These are phyloP conservation scores for Tulasnella sp. DNA, from an alignment of 768 basidiomycete genomes.

Conservation along the genomic window DNA sequence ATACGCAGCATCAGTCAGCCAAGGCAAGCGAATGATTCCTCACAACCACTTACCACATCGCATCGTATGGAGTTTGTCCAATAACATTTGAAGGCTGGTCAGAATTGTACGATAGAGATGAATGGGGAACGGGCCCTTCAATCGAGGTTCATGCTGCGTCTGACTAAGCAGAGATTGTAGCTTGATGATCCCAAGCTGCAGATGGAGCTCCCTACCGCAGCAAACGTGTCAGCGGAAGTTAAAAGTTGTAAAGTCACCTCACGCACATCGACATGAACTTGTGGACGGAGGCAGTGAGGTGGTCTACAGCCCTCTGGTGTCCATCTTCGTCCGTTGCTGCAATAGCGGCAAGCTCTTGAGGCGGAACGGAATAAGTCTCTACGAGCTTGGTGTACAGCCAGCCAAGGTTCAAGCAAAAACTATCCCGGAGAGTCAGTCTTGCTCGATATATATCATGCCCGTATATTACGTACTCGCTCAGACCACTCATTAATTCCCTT, in stretches of 20 bases:
- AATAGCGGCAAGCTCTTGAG: constrained; percentile 31
- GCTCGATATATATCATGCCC: not conserved
- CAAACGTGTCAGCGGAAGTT: not conserved
- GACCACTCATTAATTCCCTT: constrained; percentile 69
- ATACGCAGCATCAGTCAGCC: not conserved
- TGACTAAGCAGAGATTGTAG: constrained; percentile 79
- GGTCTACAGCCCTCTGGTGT: constrained; percentile 11
- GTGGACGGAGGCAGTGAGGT: constrained; percentile 48
- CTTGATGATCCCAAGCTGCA: constrained; percentile 85
- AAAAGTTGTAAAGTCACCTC: not conserved
- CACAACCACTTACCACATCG: constrained; percentile 42
- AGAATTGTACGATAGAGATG: constrained; percentile 74
- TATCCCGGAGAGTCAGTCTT: constrained; percentile 29
- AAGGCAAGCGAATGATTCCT: not conserved
- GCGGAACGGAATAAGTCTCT: constrained; percentile 70
- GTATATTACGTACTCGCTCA: constrained; percentile 65
- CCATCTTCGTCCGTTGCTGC: not conserved
- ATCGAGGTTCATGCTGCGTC: constrained; percentile 84
- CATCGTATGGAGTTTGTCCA: constrained; percentile 91
- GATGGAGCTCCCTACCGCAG: constrained; percentile 73
- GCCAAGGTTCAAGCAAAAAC: constrained; percentile 87
- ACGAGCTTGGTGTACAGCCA: constrained; percentile 93
- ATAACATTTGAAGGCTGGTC: constrained; percentile 72
- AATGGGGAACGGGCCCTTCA: constrained; percentile 93
- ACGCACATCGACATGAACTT: constrained; percentile 90